Evolutionary conservation across 1,139 yeast species (phyloP), one percentile per base, ranked within the genome.

Genomic region (Magnusiomyces suaveolens): DNA sequence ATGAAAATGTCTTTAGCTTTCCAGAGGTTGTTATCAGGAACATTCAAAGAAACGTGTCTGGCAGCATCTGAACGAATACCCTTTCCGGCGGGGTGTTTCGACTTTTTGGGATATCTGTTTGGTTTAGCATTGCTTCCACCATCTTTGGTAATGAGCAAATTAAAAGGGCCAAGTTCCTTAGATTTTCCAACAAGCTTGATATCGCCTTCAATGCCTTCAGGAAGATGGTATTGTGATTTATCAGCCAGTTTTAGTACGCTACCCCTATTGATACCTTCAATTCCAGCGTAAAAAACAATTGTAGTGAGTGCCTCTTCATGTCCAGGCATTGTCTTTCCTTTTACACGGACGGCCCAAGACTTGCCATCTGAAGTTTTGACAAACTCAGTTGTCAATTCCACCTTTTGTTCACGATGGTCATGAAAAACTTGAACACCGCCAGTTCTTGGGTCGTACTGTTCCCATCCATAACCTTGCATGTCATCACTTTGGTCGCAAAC

Each of bases 371-470:
- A 75, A 49, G 82, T 78, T 69, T 92, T 92, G 39, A 85, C 84
- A 68, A 89, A 87, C 59, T 84, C 87, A 6, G 88, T 81, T 0
- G 79, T 77, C 47, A 94, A 65, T 57, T 79, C 78, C 2, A 89
- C 69, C 56, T 81, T 81, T 60, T 81, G 79, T 46, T 79, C 85
- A 20, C 29, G 24, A 25, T 72, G 68, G 67, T 92, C 98, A 48
- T 76, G 73, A 44, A 94, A 83, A 0, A 79, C 73, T 64, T 92
- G 94, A 57, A 79, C 74, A 0, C 99, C 98, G 38, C 98, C 99
- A 26, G 71, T 59, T 60, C 97, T 76, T 2, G 97, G 92, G 66
- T 94, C 97, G 67, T 84, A 92, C 50, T 76, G 73, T 23, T 81
- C 76, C 97, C 97, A 92, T 43, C 94, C 90, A 63, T 88, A 94